Evolutionary conservation across 495 filamentous ascomycete genomes (phyloP).

Genomic region (Sporormia fimetaria): DNA sequence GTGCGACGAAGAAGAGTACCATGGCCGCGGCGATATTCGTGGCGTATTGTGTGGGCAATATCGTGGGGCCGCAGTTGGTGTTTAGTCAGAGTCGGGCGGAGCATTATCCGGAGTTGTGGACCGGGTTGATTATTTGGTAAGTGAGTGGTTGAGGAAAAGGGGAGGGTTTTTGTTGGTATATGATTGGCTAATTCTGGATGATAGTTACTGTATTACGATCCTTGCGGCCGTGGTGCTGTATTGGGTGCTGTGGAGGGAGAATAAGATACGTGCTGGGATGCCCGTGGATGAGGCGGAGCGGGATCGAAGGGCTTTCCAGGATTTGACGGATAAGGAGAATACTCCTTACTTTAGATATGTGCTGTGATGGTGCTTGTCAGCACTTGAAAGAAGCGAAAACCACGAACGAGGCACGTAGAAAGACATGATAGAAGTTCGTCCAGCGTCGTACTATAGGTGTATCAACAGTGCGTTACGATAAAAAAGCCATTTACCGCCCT

Average conservation of each 20-base stretch:
- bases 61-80: constrained; percentile 61
- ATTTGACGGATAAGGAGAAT: constrained; percentile 69
- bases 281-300: constrained; percentile 48
- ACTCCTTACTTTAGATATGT: constrained; percentile 64
- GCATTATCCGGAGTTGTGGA: constrained; percentile 63
- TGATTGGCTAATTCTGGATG: not conserved
- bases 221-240: constrained; percentile 44
- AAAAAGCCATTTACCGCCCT: too few species aligned
- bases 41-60: constrained; percentile 62
- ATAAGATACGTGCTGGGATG: constrained; percentile 37
- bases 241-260: constrained; percentile 45
- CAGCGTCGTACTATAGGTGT: too few species aligned
- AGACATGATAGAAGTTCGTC: too few species aligned
- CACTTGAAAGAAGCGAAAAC: too few species aligned
- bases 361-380: constrained; percentile 36
- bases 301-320: constrained; percentile 55
- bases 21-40: constrained; percentile 64
- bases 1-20: constrained; percentile 65
- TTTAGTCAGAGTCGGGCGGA: constrained; percentile 45
- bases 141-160: constrained; percentile 16
- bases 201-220: constrained; percentile 59
- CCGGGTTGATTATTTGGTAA: constrained; percentile 59
- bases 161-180: not conserved
- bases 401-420: too few species aligned
- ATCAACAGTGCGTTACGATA: too few species aligned